A percentile compares a stretch with the other conserved stretches of the same genome.
Evolutionary conservation across 768 basidiomycete genomes (phyloP).

Genomic region (Leccinum subgranulosum): DNA sequence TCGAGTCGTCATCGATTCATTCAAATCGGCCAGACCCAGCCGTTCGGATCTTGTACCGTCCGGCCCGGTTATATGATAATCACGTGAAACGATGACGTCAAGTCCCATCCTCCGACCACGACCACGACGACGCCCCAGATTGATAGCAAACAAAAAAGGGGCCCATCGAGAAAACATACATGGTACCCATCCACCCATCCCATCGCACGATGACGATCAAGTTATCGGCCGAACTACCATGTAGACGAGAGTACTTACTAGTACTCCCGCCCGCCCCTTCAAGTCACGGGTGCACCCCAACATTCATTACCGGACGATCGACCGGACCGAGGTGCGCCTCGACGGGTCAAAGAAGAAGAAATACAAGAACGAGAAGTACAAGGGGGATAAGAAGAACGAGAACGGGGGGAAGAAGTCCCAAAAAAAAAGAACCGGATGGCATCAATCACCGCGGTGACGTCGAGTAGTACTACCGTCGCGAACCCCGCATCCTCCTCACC

Average conservation of each 20-base stretch:
- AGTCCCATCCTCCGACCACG: neutral
- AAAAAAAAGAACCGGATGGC: neutral
- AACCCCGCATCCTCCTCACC: neutral
- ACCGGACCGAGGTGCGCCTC: neutral
- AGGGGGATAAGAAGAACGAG: neutral
- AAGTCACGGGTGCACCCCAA: neutral
- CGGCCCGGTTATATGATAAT: too few species aligned
- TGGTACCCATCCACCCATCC: neutral
- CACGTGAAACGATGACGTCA: slow-evolving; percentile 3
- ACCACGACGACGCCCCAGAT: neutral
- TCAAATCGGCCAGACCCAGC: neutral
- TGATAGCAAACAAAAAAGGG: neutral
- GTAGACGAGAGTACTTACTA: neutral
- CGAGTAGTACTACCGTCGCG: neutral
- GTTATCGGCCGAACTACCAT: neutral
- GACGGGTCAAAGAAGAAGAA: neutral
- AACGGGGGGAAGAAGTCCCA: neutral
- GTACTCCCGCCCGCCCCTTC: neutral
- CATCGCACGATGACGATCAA: neutral
- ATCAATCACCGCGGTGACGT: neutral
- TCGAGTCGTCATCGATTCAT: neutral
- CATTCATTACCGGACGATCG: neutral
- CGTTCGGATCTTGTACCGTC: neutral
- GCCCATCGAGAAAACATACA: neutral
- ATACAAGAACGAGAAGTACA: neutral